Percentiles rank a stretch among this genome's conserved stretches.
Conservation (phyloP, 78 protist species). For the Cavenderia fasciculata region DNA sequence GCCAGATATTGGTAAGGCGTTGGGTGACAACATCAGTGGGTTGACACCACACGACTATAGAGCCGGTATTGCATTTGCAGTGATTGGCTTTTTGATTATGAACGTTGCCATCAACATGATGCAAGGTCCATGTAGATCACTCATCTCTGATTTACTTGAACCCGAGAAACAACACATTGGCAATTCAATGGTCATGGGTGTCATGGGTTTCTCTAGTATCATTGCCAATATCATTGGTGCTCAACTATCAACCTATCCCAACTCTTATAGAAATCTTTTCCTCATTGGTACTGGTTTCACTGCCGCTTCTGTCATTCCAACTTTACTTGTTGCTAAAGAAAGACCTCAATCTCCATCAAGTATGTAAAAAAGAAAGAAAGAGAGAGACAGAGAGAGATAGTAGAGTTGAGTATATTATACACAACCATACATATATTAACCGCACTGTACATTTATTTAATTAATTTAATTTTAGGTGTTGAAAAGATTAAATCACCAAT, state of each 20-base stretch:
- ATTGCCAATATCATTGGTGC: constrained; percentile 66
- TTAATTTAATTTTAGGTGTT: background rate
- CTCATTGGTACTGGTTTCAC: constrained; percentile 40
- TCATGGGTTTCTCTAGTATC: constrained; percentile 62
- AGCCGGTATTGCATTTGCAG: constrained; percentile 43
- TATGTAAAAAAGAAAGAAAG: no score
- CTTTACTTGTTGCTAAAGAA: constrained; percentile 60
- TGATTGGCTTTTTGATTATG: constrained; percentile 82
- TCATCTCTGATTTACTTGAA: constrained; percentile 72
- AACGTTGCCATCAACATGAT: constrained; percentile 70
- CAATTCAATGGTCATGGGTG: constrained; percentile 56
- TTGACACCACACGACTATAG: constrained; percentile 24
- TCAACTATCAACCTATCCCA: background rate
- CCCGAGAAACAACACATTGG: constrained; percentile 77
- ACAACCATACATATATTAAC: no score
- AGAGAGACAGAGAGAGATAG: no score
- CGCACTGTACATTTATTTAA: no score
- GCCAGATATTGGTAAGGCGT: constrained; percentile 36
- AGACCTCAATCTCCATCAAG: background rate
- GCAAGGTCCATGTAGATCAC: constrained; percentile 84
- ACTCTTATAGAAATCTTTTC: constrained; percentile 44
- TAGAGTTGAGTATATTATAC: background rate
- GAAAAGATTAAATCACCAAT: constrained; percentile 17
- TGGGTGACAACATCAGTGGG: constrained; percentile 64
- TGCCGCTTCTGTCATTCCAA: constrained; percentile 47